A percentile compares a stretch with the other conserved stretches of the same genome.
phyloP scores from a whole-genome alignment of 805 yeast species.

The Candida maris region DNA sequence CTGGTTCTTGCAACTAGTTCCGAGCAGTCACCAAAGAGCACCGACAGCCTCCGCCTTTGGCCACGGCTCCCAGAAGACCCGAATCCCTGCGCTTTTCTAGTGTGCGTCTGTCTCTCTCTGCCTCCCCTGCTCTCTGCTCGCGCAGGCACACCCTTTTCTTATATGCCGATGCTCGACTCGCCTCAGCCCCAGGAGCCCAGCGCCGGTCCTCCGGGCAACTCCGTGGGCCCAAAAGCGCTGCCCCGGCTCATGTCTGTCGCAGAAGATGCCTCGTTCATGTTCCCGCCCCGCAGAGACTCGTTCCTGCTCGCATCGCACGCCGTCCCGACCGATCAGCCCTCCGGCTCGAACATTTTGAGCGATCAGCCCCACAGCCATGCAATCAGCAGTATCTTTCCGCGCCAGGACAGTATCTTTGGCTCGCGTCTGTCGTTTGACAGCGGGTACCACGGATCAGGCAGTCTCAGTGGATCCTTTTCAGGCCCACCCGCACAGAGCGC shows the following conservation, averaged over 20 bases:
- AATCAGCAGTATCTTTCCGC: constrained; percentile 20
- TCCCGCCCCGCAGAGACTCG: constrained; percentile 25
- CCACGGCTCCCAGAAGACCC: too few species aligned
- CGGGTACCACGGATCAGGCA: constrained; percentile 12
- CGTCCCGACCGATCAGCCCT: constrained; percentile 11
- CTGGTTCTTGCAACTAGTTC: too few species aligned
- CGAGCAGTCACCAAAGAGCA: too few species aligned
- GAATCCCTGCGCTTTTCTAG: too few species aligned
- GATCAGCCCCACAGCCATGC: constrained; percentile 18
- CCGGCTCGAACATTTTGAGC: constrained; percentile 3
- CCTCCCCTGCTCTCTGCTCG: too few species aligned
- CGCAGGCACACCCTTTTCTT: too few species aligned
- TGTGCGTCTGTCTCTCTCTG: too few species aligned
- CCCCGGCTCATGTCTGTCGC: constrained; percentile 23
- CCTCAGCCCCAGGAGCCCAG: constrained; percentile 23
- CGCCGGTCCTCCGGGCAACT: constrained; percentile 16
- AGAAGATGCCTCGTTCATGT: constrained; percentile 25
- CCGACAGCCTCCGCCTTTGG: too few species aligned
- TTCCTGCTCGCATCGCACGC: constrained; percentile 21
- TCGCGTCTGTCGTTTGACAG: constrained; percentile 30
- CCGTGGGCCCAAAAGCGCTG: constrained; percentile 12
- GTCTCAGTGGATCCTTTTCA: constrained; percentile 14
- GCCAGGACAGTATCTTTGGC: constrained; percentile 29
- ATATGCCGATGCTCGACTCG: constrained; percentile 24
- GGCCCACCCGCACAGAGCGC: constrained; percentile 10